Evolutionary conservation across 352 stramenopile species (phyloP), one percentile per base, ranked within the genome.

Genomic region (Pythium scleroteichum): DNA sequence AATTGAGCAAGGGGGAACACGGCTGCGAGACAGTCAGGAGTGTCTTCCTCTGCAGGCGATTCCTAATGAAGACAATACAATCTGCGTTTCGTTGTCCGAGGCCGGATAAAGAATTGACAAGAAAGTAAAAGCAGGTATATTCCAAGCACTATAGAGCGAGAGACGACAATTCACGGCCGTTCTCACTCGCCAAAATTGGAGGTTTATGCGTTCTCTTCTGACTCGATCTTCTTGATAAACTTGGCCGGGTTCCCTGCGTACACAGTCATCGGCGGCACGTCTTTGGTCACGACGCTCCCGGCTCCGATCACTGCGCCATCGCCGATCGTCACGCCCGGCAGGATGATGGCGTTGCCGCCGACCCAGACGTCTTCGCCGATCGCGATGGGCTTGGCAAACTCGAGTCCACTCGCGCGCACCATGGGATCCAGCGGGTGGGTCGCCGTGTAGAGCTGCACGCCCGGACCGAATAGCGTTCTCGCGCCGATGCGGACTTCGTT

Each of bases 331-430:
- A 96, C 75, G 9, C 84, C 79, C 2, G 79, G 82, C 4, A 87
- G 41, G 35, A 97, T 79, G 49, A 85, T 78, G 7, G 76, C 82
- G 47, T 78, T 78, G 35, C 82, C 89, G 24, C 90, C 90, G 71
- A 97, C 84, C 82, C 82, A 96, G 53, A 82, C 80, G 75, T 96
- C 71, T 45, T 95, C 78, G n/a, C 78, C 87, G 62, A 96, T 94
- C 19, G 76, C 88, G 55, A 86, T 73, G 22, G 78, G 76, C 49
- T 80, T 82, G 46, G 82, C 83, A 35, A 82, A 56, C 63, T 96
- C 87, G 29, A 73, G 57, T 19, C 77, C 74, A 0, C 51, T 70
- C 8, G 65, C 48, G 50, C 89, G 71, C 17, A 66, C 35, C 27
- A 73, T 62, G 2, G 75, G 73, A 39, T 85, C 73, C 10, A 96